phyloP scores from a whole-genome alignment of 441 rosid species.

The Viola pubescens region DNA sequence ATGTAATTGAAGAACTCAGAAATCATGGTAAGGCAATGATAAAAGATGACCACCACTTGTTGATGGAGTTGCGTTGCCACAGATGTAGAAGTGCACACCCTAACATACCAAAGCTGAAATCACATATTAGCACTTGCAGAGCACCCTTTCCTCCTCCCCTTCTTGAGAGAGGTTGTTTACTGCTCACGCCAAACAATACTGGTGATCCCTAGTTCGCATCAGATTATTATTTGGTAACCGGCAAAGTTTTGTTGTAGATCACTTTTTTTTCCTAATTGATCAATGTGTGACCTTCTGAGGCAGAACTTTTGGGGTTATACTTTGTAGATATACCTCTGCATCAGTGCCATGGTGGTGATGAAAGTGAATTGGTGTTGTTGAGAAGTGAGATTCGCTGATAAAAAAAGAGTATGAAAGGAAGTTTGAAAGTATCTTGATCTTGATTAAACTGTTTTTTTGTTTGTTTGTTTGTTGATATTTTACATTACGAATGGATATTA shows the following conservation, averaged over 20 bases:
- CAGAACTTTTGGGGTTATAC: not conserved
- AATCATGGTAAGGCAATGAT: conserved; percentile 46
- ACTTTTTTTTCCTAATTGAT: not conserved
- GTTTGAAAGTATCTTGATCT: no score
- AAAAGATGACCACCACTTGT: conserved; percentile 37
- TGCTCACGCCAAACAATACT: conserved; percentile 15
- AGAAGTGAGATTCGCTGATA: no score
- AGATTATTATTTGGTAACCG: not conserved
- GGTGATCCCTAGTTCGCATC: conserved; percentile 2
- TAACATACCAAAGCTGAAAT: conserved; percentile 69
- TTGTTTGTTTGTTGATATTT: no score
- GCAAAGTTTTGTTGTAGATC: conserved; percentile 18
- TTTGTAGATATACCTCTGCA: no score
- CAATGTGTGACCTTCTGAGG: not conserved
- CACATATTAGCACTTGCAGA: conserved; percentile 49
- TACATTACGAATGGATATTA: no score
- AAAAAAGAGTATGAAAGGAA: no score
- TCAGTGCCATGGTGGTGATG: no score
- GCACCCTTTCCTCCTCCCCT: conserved; percentile 44
- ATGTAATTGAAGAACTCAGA: conserved; percentile 64
- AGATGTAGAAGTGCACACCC: conserved; percentile 87
- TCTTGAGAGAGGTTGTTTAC: conserved; percentile 40
- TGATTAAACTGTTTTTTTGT: no score
- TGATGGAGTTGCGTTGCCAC: conserved; percentile 75
- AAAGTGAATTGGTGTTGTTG: no score